phyloP scores from a whole-genome alignment of 2,329 filamentous ascomycete species.

The Nectriaceae sp. region DNA sequence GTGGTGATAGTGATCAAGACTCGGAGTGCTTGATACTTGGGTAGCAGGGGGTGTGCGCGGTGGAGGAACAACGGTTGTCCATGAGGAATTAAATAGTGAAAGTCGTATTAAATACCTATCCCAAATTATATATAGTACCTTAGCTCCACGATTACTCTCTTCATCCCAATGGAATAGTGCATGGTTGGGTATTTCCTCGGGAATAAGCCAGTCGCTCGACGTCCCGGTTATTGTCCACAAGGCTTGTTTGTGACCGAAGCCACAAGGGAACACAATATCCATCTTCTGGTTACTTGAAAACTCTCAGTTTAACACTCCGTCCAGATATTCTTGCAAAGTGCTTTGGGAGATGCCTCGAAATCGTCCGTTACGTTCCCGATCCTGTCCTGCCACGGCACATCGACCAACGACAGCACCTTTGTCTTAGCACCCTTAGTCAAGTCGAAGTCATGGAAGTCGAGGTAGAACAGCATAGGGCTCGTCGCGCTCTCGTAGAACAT shows the following conservation, averaged over 20 bases:
- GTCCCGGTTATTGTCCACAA: no score
- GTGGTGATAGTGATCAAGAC: neutral
- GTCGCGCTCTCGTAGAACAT: conserved; percentile 18
- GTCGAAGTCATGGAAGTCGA: conserved; percentile 8
- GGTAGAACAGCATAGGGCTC: conserved; percentile 11
- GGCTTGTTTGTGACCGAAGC: no score
- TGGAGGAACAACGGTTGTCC: neutral
- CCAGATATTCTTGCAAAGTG: conserved; percentile 8
- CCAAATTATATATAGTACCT: neutral
- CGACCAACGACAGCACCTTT: conserved; percentile 4
- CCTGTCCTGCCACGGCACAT: conserved; percentile 7
- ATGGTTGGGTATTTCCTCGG: no score
- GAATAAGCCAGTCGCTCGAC: no score
- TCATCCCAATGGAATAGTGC: no score
- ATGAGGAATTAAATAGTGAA: neutral
- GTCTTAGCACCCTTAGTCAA: conserved; percentile 1
- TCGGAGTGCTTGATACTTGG: neutral
- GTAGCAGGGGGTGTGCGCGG: neutral
- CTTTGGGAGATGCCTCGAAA: conserved; percentile 2
- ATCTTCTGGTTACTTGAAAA: no score
- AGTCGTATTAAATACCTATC: neutral
- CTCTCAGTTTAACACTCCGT: conserved; percentile 5
- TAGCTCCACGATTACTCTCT: no score
- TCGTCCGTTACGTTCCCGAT: conserved; percentile 13
- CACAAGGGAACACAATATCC: no score